Conservation (phyloP, 805 yeast genomes). For the Lipomyces yamanashiensis region DNA sequence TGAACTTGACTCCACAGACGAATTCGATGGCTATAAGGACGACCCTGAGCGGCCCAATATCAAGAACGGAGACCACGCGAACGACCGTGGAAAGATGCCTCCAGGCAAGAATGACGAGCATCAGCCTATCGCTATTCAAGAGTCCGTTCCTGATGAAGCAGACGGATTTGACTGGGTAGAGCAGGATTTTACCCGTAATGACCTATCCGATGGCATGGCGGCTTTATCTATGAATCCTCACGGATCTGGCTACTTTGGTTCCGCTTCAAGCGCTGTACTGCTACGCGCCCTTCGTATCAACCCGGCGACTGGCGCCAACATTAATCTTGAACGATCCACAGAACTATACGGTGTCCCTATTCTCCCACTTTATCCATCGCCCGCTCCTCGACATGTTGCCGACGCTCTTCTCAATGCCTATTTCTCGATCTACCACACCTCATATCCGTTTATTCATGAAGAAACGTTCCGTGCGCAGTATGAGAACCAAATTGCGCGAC, state of each 20-base stretch:
- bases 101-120: slow-evolving; percentile 9
- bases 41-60: not conserved
- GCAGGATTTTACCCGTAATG: slow-evolving; percentile 48
- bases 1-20: slow-evolving; percentile 7
- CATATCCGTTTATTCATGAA: slow-evolving; percentile 64
- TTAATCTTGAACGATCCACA: slow-evolving; percentile 28
- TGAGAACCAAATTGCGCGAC: slow-evolving; percentile 50
- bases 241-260: slow-evolving; percentile 68
- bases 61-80: not conserved
- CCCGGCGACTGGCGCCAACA: slow-evolving; percentile 40
- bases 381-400: slow-evolving; percentile 35
- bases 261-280: slow-evolving; percentile 63
- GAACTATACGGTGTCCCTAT: slow-evolving; percentile 28
- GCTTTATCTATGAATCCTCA: slow-evolving; percentile 57
- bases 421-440: slow-evolving; percentile 63
- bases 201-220: slow-evolving; percentile 64
- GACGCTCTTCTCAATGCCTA: slow-evolving; percentile 55
- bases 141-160: slow-evolving; percentile 52
- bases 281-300: slow-evolving; percentile 53
- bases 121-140: slow-evolving; percentile 37
- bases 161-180: slow-evolving; percentile 67
- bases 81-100: not conserved
- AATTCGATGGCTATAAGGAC: not conserved
- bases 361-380: slow-evolving; percentile 26
- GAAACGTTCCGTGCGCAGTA: slow-evolving; percentile 58